Base-by-base conservation (phyloP, 164 flowering plant species). In the Chimonanthus salicifolius region DNA sequence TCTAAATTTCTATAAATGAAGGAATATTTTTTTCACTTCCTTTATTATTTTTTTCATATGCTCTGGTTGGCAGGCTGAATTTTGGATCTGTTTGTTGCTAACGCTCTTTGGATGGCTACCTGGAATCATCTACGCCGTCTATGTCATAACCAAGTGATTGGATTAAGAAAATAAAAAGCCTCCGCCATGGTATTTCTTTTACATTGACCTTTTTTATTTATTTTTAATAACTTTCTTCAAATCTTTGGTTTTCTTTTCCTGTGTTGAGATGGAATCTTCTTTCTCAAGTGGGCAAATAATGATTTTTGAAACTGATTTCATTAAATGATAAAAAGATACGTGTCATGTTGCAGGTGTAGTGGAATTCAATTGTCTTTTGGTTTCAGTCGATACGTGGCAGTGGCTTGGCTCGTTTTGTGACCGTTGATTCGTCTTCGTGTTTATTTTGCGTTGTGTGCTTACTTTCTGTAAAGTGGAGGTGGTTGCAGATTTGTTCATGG, bases 41-140 rank as follows among this genome's bases (percentile, higher is more conserved):
- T 70, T 47, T 70, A 45, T 54, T 16, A 13, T 43, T 44, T 67
- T 21, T 16, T 8, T 67, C 46, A 11, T 64, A 18, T 64, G 5
- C 5, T 11, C 11, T 54, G 43, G 33, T 1, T 21, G 33, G 63
- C 78, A 80, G 83, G 69, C 68, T 8, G 85, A 83, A 78, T 83
- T 85, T 75, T 76, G 78, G 76, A 79, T 85, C 65, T 85, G 88
- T 70, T 72, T 85, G 82, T 49, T 83, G 43, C 71, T 85, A 68
- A 85, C 88, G 2, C 64, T 85, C 0, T 67, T 85, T 18, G 88
- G 88, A 18, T 85, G 84, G 67, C 16, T 85, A 5, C 88, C 88
- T 58, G 88, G 88, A 46, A 83, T 85, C 11, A 80, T 85, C 69
- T 85, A 85, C 60, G 88, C 86, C 7, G 43, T 85, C 60, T 85